Base-by-base conservation (phyloP, 768 basidiomycete genomes). In the Saitozyma sp. region DNA sequence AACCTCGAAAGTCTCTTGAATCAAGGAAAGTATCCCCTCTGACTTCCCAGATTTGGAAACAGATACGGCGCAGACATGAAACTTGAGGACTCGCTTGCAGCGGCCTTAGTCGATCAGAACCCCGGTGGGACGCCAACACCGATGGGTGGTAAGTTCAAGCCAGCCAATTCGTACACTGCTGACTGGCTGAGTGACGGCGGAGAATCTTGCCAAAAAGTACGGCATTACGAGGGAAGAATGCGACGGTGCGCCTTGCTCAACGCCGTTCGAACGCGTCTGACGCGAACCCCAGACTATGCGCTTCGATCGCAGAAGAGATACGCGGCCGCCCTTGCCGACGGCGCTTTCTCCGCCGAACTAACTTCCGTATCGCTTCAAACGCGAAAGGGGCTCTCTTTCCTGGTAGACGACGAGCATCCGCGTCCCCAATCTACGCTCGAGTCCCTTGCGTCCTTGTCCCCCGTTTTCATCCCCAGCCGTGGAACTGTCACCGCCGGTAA, bases 131-230 rank as follows among this genome's bases (percentile, higher is more conserved):
- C 60, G 52, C 70, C 71, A 52, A 75, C 74, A 41, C 67, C 79
- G 39, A 72, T 80, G 79, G 79, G 75, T 37, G 68, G 80, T 74
- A 53, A 68, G 70, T 59, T 0, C 9, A 37, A n/a, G 46, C 37
- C 52, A 46, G 17, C 46, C 48, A 50, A 9, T 10, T 29, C 29
- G 29, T 29, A 29, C 29, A 43, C 54, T 56, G 49, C 62, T 61
- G 39, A 66, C 55, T 29, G 13, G 7, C 8, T 7, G 20, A 71
- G 72, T 81, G 53, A 82, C 81, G 6, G 81, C 80, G 9, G 81
- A 82, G 70, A 82, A 82, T 65, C 66, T 82, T 8, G 80, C 81
- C 2, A 73, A 75, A 59, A 80, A 81, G 68, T 82, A 80, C 62
- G 79, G 80, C 17, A 79, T 82, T 62, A 71, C 78, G 11, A 68